Evolutionary conservation across 306 rosid genomes (phyloP).

Genomic region (Trifolium fragiferum): DNA sequence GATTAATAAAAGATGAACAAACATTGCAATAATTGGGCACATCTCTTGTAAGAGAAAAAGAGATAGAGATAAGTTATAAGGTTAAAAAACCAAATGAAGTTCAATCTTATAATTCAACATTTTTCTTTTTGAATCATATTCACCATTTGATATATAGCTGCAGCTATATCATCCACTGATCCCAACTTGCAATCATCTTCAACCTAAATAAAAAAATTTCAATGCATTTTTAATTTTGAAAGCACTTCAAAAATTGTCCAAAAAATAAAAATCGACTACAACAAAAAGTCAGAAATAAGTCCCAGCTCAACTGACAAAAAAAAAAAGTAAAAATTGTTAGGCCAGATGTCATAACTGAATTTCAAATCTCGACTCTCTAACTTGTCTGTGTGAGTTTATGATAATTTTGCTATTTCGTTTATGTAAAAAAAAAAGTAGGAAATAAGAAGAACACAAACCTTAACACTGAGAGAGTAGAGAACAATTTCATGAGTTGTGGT

Average conservation of each 20-base stretch:
- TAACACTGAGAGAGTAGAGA: constrained; percentile 80
- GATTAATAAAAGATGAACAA: constrained; percentile 45
- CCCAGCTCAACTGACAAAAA: no score
- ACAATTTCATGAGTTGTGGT: constrained; percentile 62
- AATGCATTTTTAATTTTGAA: constrained; percentile 22
- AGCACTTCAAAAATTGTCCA: neutral
- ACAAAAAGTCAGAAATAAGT: neutral
- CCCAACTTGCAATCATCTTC: constrained; percentile 87
- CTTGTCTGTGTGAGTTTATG: no score
- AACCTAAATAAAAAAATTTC: constrained; percentile 53
- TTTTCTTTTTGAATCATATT: constrained; percentile 77
- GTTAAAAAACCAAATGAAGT: neutral
- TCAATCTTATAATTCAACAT: constrained; percentile 45
- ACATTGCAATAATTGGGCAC: constrained; percentile 55
- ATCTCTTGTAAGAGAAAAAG: constrained; percentile 35
- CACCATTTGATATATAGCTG: constrained; percentile 76
- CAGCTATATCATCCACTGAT: constrained; percentile 89
- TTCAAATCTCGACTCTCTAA: no score
- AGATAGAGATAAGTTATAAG: constrained; percentile 21
- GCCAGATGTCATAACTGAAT: no score
- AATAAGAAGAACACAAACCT: constrained; percentile 51
- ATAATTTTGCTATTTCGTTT: no score
- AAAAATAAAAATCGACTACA: neutral
- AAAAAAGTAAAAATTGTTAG: no score
- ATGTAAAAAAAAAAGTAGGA: neutral